Base-by-base conservation (phyloP, 495 filamentous ascomycete genomes). In the Antarctomyces pellizariae region DNA sequence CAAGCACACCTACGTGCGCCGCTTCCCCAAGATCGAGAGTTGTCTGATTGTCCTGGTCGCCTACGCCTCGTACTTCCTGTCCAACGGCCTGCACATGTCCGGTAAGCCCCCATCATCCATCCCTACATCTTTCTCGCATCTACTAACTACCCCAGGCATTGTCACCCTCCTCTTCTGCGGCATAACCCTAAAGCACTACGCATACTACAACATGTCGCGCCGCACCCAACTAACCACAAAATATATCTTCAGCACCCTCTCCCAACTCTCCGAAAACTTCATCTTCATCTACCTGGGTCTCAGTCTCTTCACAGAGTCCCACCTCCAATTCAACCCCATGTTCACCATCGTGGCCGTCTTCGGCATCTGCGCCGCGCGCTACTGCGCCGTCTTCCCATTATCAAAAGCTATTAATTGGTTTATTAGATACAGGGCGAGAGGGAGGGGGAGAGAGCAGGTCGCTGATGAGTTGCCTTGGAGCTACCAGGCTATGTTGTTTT, bases 121-220 rank as follows among this genome's bases (percentile, higher is more conserved):
- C 22, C 15, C 6, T 8, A 16, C 2, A 10, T 5, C 5, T 14
- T 22, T 22, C 37, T 42, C 28, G 51, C 4, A 35, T 0, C 13
- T 25, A 29, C 18, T n/a, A 10, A 24, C 16, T 11, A 7, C 21
- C 9, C 2, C 38, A 95, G 84, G 86, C 31, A 97, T 97, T 38
- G 86, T 97, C 29, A 86, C 86, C 10, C 62, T 97, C 30, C 56
- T 97, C 7, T 95, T 97, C 54, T 95, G 89, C 47, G 86, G 86
- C 16, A 97, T 97, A 33, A 92, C 86, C 5, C 59, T 97, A 18
- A 97, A 97, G 47, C 86, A 97, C 46, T 95, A 97, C 42, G 86
- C 86, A 22, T 97, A 97, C 55, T 93, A 92, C 56, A 97, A 97
- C 53, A 97, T 97, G 86, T 97, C 86, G 16, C 72, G 86, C 22